A percentile compares a stretch with the other conserved stretches of the same genome.
These are phyloP conservation scores for Crithidia thermophila DNA, from an alignment of 208 protist genomes.

Conservation along the genomic window DNA sequence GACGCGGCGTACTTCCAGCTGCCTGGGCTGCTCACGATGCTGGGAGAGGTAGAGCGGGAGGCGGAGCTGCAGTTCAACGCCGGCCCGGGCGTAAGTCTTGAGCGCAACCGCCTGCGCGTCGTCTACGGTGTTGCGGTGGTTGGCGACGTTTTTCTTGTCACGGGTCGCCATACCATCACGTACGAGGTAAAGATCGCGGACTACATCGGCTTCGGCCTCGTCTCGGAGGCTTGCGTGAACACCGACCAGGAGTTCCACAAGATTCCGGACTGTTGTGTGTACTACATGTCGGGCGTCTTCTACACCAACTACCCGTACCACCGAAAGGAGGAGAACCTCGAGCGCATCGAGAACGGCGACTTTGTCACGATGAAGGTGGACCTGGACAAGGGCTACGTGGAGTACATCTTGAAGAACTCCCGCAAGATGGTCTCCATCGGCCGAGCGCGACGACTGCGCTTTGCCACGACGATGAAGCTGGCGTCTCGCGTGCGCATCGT, in stretches of 20 bases:
- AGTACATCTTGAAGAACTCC: slow-evolving; percentile 78
- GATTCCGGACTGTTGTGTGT: slow-evolving; percentile 85
- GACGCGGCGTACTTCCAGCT: slow-evolving; percentile 86
- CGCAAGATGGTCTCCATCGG: slow-evolving; percentile 82
- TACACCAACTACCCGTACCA: slow-evolving; percentile 91
- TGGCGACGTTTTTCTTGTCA: slow-evolving; percentile 75
- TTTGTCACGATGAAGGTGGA: slow-evolving; percentile 80
- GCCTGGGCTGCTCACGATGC: slow-evolving; percentile 45
- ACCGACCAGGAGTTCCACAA: slow-evolving; percentile 91
- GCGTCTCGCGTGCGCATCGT: slow-evolving; percentile 80
- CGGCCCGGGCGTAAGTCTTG: slow-evolving; percentile 75
- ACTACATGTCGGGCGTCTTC: slow-evolving; percentile 94
- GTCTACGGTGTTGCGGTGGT: slow-evolving; percentile 84
- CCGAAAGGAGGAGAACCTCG: slow-evolving; percentile 87
- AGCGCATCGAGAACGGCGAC: slow-evolving; percentile 71
- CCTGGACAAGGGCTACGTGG: slow-evolving; percentile 80
- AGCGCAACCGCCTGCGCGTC: slow-evolving; percentile 79
- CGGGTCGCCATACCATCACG: slow-evolving; percentile 80
- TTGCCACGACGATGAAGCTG: slow-evolving; percentile 86
- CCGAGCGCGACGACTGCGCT: slow-evolving; percentile 65
- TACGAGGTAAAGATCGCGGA: slow-evolving; percentile 77
- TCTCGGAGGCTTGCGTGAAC: slow-evolving; percentile 78
- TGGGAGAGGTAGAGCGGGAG: slow-evolving; percentile 42
- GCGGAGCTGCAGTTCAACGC: slow-evolving; percentile 46
- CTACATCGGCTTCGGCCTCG: slow-evolving; percentile 90